A percentile compares a stretch with the other conserved stretches of the same genome.
Evolutionary conservation across 2,329 filamentous ascomycete species (phyloP).

Genomic region (Fusarium setosum): DNA sequence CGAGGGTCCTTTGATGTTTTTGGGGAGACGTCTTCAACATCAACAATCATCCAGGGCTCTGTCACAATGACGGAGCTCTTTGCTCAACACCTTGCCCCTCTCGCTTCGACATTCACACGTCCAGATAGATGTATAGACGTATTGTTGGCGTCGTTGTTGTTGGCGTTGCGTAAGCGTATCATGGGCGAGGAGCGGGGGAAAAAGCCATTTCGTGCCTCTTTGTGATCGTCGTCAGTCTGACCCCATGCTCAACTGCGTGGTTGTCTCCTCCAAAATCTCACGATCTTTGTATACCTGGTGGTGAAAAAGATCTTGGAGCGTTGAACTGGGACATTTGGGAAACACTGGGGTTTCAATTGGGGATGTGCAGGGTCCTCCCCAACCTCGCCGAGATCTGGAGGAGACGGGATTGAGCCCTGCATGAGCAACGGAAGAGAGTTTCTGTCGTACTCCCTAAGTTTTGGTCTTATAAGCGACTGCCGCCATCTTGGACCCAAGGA

Average conservation of each 20-base stretch:
- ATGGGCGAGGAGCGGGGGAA: conserved; percentile 9
- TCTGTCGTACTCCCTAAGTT: conserved; percentile 16
- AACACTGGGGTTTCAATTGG: conserved; percentile 16
- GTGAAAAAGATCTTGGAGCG: neutral
- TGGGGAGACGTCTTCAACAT: neutral
- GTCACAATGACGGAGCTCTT: conserved; percentile 36
- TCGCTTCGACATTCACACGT: no score
- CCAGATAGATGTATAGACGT: neutral
- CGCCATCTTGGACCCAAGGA: neutral
- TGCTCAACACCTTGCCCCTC: conserved; percentile 25
- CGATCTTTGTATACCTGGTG: neutral
- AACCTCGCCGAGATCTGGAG: conserved; percentile 9
- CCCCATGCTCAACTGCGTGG: neutral
- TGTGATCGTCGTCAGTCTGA: neutral
- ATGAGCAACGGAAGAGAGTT: conserved; percentile 25
- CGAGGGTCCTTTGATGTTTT: conserved; percentile 7
- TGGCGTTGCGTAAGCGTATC: conserved; percentile 6
- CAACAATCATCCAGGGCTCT: conserved; percentile 4
- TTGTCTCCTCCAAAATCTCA: conserved; percentile 1
- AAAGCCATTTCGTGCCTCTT: neutral
- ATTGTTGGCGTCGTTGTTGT: neutral
- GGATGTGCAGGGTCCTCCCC: conserved; percentile 32
- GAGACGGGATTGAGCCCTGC: conserved; percentile 30
- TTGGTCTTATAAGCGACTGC: conserved; percentile 1
- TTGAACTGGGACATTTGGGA: conserved; percentile 12